Evolutionary conservation across 2,329 filamentous ascomycete genomes (phyloP), one percentile per base, ranked within the genome.

Genomic region (Raffaelea arxii): DNA sequence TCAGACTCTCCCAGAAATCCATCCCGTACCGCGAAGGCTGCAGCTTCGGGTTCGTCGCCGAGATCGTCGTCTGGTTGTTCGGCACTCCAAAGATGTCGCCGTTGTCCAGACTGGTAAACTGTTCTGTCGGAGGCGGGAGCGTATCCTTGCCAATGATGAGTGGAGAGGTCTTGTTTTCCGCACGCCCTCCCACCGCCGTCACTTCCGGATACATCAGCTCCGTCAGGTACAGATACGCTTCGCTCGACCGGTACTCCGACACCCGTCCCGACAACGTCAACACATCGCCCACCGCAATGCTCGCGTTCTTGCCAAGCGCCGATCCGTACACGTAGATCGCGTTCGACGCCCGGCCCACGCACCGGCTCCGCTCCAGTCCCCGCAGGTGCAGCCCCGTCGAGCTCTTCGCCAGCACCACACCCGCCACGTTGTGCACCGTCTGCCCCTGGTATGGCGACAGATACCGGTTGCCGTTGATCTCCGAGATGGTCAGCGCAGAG

Each of bases 1-100:
- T 69, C 48, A 86, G 62, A 51, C 75, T 80, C 69, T 86, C 79
- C 83, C 82, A 86, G 58, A 86, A 87, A 59, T 86, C 83, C 25
- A 86, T 66, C 3, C 82, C 83, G 56, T 80, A 86, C 37, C 66
- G 63, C 21, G 65, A 63, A 2, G 82, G 82, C 50, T 82, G 60
- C 35, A 86, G 69, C 14, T 65, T 64, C 0, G 81, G 81, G 58
- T 86, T 86, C 27, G 59, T 65, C 6, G 60, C 65, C 2, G 79
- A 82, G 35, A 86, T 58, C 53, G 71, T 70, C 51, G 66, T 73
- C 35, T 66, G 65, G 50, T 77, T 82, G 56, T 83, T 84, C 11
- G 83, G 82, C 4, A 83, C 64, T 2, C 65, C 73, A 51, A 84
- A 84, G 32, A 86, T 66, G 58, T 81, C 77, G 11, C 79, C 79